phyloP scores from a whole-genome alignment of 306 rosid species.

The Alnus rubra region DNA sequence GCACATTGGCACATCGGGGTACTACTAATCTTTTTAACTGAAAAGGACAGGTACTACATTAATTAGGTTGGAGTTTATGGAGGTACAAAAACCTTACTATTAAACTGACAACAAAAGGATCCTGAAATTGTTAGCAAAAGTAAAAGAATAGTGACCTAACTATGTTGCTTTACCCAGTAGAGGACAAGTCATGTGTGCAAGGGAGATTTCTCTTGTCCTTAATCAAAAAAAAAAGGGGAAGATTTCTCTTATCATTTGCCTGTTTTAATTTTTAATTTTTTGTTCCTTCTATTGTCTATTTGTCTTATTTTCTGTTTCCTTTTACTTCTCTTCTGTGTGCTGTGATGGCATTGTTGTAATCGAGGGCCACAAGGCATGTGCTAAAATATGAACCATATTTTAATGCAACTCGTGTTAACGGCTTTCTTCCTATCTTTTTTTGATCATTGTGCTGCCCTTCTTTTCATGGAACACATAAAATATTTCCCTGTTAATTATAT shows the following conservation, averaged over 20 bases:
- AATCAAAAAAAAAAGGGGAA: too few species aligned
- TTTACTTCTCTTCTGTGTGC: neutral
- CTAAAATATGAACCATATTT: neutral
- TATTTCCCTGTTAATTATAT: neutral
- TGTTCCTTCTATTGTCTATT: constrained; percentile 3
- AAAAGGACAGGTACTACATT: neutral
- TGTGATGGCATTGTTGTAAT: neutral
- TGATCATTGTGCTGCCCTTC: neutral
- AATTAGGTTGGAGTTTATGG: neutral
- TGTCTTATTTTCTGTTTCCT: neutral
- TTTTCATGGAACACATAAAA: neutral
- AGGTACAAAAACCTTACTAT: neutral
- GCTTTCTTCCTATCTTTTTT: neutral
- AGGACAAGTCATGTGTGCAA: constrained; percentile 4
- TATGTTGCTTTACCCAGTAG: neutral
- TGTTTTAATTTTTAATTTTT: neutral
- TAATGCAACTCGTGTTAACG: neutral
- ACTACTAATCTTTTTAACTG: neutral
- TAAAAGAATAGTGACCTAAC: neutral
- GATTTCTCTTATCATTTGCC: neutral
- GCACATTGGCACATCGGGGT: neutral
- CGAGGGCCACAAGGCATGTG: constrained; percentile 1
- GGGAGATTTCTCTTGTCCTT: neutral
- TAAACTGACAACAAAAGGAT: neutral
- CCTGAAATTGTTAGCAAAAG: neutral